Base-by-base conservation (phyloP, 495 filamentous ascomycete genomes). In the Penicillium silybi region DNA sequence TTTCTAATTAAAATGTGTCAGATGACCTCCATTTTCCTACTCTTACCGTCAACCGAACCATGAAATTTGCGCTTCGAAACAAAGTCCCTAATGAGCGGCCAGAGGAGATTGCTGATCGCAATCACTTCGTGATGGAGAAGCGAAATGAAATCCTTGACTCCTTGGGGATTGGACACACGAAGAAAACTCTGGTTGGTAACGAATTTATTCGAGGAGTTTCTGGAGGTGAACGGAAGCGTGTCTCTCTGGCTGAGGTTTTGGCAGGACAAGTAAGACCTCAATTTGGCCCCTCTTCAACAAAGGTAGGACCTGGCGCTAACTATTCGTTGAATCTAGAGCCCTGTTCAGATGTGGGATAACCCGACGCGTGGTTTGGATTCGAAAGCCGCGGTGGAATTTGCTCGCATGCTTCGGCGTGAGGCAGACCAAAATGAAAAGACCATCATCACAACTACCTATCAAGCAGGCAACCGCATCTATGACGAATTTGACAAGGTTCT, bases 321-420 rank as follows among this genome's bases (percentile, higher is more conserved):
- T 9, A 4, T 4, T 0, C 16, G 17, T 29, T 11, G 2, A 17
- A 22, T 13, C 6, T 37, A 73, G 65, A 84, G 82, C 20, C 84
- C 85, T 3, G 72, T 95, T n/a, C 87, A 90, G 60, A 87, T 88
- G 72, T 95, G 89, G 89, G 89, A 92, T 59, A 85, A 86, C 27
- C 87, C 83, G 37, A 93, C 88, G 4, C 75, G 89, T 53, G 89
- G 89, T 52, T 63, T 95, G 13, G 89, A 95, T 61, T 86, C 81
- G 27, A 85, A 87, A 63, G 91, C 86, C 34, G 89, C 89, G 10
- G 71, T 89, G n/a, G 85, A 90, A 53, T 93, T 92, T 54, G 82
- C 82, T 44, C 82, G 80, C 55, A 82, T 85, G 18, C 64, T 95
- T 32, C 78, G 85, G 25, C 68, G 82, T 4, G 80, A 85, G 47